Evolutionary conservation across 805 yeast genomes (phyloP), one percentile per base, ranked within the genome.

Genomic region (Candida insectalens): DNA sequence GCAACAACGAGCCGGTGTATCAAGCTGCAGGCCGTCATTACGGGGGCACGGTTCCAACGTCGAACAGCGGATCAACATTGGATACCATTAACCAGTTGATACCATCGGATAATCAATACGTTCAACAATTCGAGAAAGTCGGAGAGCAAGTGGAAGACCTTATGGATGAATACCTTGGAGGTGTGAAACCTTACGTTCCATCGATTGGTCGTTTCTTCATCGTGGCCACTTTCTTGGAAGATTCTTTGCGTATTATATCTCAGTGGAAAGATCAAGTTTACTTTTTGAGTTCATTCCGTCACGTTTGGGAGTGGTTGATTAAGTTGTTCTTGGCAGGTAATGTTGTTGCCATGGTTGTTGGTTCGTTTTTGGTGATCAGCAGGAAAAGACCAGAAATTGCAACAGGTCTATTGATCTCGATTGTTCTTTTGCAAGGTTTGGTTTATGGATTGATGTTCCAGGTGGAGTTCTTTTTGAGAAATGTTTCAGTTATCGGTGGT

Each of bases 221-320:
- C 41, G 95, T 89, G 36, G 94, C 95, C 32, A 92, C 97, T 0
- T 89, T 88, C 54, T 73, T 76, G 44, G 97, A 89, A 60, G 97
- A 92, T 52, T 72, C 95, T 3, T 54, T 79, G 34, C 72, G 98
- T 57, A 83, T 89, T 49, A 46, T 77, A 34, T 62, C 85, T 5
- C 96, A 88, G 62, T 89, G 96, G 96, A 58, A 69, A 23, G 95
- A 84, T 49, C 98, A 89, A 59, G 83, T 84, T 17, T 81, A 74
- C 55, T 89, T 82, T 57, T 66, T 92, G 46, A 71, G 83, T 63
- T 74, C 75, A 45, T 82, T 76, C 64, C 76, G 94, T 53, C 83
- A 78, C 46, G 63, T 78, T 39, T 94, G 94, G 57, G 69, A 74
- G 45, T 73, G 80, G 68, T 59, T 89, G 37, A 85, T 87, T 15